Base-by-base conservation (phyloP, 2,329 filamentous ascomycete genomes). In the Elsinoe ampelina region DNA sequence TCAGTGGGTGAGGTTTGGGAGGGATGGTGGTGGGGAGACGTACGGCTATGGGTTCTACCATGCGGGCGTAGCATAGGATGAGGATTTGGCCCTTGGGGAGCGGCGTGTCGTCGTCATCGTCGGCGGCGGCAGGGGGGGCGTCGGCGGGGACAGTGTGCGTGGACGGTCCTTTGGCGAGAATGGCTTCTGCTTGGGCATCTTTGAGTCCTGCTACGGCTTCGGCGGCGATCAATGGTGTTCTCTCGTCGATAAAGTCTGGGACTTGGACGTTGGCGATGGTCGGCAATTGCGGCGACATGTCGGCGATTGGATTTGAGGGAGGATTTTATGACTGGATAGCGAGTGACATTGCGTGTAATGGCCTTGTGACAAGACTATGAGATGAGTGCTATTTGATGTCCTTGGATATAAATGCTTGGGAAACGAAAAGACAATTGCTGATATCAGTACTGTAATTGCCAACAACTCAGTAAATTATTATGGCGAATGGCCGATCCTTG, bases 31-130 rank as follows among this genome's bases (percentile, higher is more conserved):
- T 3, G 2, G 17, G n/a, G 20, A n/a, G 15, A 48, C 54, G 15
- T 41, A 56, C 54, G n/a, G 86, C 85, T 39, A 91, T 78, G 0
- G 88, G 87, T 65, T 92, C 88, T 43, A 88, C 75, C 22, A 87
- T 66, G 5, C 87, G 81, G 1, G 84, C 83, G 66, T 83, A 87
- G 73, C 87, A 92, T 11, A 93, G 80, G 10, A 87, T 70, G 32
- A 85, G 68, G 54, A 93, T 82, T 67, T 92, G 88, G n/a, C 67
- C 55, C 60, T 72, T 75, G n/a, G 82, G 80, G 12, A 87, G 67
- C 1, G 79, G 77, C 57, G 73, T 77, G 63, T 76, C 71, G 1
- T 73, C 68, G 5, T 66, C 66, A 20, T 69, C 66, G 22, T 59
- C 45, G 17, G 32, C 39, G 26, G 11, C 41, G 13, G 7, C 26